A percentile compares a stretch with the other conserved stretches of the same genome.
phyloP scores from a whole-genome alignment of 495 filamentous ascomycete genomes.

The Xylaria sp. region DNA sequence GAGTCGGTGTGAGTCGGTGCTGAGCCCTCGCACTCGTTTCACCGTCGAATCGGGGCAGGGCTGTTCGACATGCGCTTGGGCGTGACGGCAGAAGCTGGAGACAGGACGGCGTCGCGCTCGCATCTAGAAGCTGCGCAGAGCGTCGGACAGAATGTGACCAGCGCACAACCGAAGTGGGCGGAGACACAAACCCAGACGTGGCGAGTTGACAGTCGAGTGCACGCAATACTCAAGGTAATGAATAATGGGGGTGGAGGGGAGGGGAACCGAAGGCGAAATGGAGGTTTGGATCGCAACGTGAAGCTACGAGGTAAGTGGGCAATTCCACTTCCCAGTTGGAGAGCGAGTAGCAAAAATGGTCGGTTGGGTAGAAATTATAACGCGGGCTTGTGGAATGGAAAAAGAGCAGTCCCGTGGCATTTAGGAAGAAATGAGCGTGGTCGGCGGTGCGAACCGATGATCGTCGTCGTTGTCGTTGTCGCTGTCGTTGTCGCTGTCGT shows the following conservation, averaged over 20 bases:
- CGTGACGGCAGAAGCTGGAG: not conserved
- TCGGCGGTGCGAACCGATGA: not conserved
- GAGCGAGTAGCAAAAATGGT: not conserved
- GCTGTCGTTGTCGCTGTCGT: not conserved
- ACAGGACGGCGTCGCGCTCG: slow-evolving; percentile 18
- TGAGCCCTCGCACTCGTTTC: slow-evolving; percentile 36
- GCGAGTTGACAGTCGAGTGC: not conserved
- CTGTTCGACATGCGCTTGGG: slow-evolving; percentile 39
- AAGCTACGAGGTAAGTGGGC: not conserved
- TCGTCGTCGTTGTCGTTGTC: not conserved
- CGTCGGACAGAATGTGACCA: not conserved
- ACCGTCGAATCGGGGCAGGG: slow-evolving; percentile 31
- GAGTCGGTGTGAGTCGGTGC: too few relatives aligned
- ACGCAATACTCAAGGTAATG: not conserved
- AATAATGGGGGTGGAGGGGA: too few relatives aligned
- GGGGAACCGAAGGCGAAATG: not conserved
- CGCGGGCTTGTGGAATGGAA: not conserved
- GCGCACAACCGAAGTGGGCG: not conserved
- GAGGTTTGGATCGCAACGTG: not conserved
- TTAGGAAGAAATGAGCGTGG: slow-evolving; percentile 11
- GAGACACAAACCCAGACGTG: not conserved
- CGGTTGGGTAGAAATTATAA: not conserved
- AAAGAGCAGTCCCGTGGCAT: not conserved
- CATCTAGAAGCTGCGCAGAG: slow-evolving; percentile 19
- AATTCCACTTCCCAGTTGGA: not conserved